Evolutionary conservation across 495 filamentous ascomycete species (phyloP).

Genomic region (Daldinia concentrica): DNA sequence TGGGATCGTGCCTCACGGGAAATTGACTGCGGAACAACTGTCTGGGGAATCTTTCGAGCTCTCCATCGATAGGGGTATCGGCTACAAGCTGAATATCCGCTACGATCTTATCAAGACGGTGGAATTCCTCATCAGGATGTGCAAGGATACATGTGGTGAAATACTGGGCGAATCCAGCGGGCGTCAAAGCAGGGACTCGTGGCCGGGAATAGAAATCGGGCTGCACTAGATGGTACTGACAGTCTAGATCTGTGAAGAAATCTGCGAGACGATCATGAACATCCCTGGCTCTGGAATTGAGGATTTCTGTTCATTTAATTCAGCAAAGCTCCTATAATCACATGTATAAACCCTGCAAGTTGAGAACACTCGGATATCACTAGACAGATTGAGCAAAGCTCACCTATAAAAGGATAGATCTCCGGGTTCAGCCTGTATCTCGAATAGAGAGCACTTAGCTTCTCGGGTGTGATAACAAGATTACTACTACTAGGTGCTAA

Average conservation of each 20-base stretch:
- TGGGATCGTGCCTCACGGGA: slow-evolving; percentile 56
- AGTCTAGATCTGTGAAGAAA: slow-evolving; percentile 78
- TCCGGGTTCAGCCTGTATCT: slow-evolving; percentile 70
- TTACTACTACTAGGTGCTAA: slow-evolving; percentile 72
- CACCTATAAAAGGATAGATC: slow-evolving; percentile 52
- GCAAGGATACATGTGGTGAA: slow-evolving; percentile 78
- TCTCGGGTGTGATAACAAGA: slow-evolving; percentile 81
- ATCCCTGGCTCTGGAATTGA: slow-evolving; percentile 49
- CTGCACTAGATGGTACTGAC: slow-evolving; percentile 85
- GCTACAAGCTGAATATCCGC: slow-evolving; percentile 76
- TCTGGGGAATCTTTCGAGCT: slow-evolving; percentile 79
- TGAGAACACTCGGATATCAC: not conserved
- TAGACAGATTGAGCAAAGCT: slow-evolving; percentile 16
- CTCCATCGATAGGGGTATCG: slow-evolving; percentile 67
- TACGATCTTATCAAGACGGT: slow-evolving; percentile 76
- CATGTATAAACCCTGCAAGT: not conserved
- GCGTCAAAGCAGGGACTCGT: slow-evolving; percentile 79
- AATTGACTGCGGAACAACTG: slow-evolving; percentile 79
- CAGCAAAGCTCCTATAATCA: slow-evolving; percentile 2
- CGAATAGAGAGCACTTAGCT: slow-evolving; percentile 81
- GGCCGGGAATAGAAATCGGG: slow-evolving; percentile 66
- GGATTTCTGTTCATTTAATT: slow-evolving; percentile 54
- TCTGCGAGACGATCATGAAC: slow-evolving; percentile 59
- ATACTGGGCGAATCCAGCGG: slow-evolving; percentile 80
- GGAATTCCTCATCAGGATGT: slow-evolving; percentile 79